Evolutionary conservation across 176 grass and related monocot species (phyloP).

Genomic region (Carex parvula): DNA sequence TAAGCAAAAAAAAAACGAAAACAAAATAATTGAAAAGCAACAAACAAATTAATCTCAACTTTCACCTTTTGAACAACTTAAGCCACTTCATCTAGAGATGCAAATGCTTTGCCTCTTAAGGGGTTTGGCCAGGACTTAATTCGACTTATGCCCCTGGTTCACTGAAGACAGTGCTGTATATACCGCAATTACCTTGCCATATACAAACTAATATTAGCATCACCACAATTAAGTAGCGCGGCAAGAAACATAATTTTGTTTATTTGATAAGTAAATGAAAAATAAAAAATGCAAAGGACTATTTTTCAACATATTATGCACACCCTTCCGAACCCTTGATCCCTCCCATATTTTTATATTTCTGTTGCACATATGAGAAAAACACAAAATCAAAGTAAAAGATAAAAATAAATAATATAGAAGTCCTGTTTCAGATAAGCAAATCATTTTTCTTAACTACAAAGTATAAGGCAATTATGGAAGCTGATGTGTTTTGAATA

Average conservation of each 20-base stretch:
- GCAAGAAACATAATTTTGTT: background rate
- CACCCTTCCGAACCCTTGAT: background rate
- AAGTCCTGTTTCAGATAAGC: background rate
- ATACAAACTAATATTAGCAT: conserved; percentile 18
- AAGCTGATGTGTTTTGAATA: background rate
- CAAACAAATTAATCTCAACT: background rate
- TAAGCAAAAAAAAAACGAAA: background rate
- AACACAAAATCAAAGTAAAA: background rate
- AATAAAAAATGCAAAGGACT: background rate
- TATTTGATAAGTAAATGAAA: background rate
- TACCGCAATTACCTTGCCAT: conserved; percentile 42
- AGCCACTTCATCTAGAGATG: conserved; percentile 85
- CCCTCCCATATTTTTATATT: background rate
- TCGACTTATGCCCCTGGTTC: conserved; percentile 71
- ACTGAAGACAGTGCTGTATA: conserved; percentile 53
- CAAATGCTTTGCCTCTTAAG: conserved; percentile 94
- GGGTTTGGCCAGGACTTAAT: conserved; percentile 85
- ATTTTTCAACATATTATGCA: background rate
- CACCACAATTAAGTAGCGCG: background rate
- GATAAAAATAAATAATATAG: background rate
- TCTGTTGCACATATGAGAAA: background rate
- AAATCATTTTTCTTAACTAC: background rate
- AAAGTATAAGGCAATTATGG: background rate
- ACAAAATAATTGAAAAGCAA: background rate
- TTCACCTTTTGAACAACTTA: conserved; percentile 89